Evolutionary conservation across 805 yeast genomes (phyloP), one percentile per base, ranked within the genome.

Genomic region (Wickerhamomyces canadensis): DNA sequence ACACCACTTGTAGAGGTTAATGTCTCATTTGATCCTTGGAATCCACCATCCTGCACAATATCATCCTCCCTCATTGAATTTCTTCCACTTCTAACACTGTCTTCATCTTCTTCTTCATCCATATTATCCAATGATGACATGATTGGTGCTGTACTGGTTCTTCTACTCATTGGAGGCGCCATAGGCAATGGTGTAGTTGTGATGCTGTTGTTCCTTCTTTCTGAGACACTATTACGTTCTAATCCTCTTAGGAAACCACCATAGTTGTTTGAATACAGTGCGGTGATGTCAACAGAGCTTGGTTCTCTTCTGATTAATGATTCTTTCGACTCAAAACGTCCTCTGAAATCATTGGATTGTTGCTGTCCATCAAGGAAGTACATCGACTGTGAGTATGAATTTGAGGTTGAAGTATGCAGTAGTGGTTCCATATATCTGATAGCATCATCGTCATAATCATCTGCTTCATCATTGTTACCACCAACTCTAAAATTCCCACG

Each of bases 261-360:
- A 21, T 43, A 27, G 11, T 25, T 36, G 15, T 37, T 36, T n/a
- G 47, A 49, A 27, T 60, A 62, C 28, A 64, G 45, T 1, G 66
- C 62, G 1, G 68, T 64, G 5, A 64, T 61, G 40, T 64, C 68
- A 26, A 61, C 61, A 4, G 67, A 58, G 0, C 61, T 46, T 10
- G 52, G 44, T 24, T 52, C 52, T 13, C 51, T 41, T 33, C 59
- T 59, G 4, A 51, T 38, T 5, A 56, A 42, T 0, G 63, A 58
- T 22, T 60, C 66, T 19, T 52, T 45, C 8, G 65, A 55, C 32
- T 58, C 54, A 35, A 46, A 42, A 17, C 22, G 5, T 4, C 24
- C 24, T n/a, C 32, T 29, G 9, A 28, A 23, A 19, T 18, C 11
- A 9, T 14, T 17, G 14, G 12, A n/a, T 12, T 16, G 14, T n/a